These are phyloP conservation scores for Bonia amplexicaulis DNA, from an alignment of 176 grass and related monocot species.

Conservation along the genomic window DNA sequence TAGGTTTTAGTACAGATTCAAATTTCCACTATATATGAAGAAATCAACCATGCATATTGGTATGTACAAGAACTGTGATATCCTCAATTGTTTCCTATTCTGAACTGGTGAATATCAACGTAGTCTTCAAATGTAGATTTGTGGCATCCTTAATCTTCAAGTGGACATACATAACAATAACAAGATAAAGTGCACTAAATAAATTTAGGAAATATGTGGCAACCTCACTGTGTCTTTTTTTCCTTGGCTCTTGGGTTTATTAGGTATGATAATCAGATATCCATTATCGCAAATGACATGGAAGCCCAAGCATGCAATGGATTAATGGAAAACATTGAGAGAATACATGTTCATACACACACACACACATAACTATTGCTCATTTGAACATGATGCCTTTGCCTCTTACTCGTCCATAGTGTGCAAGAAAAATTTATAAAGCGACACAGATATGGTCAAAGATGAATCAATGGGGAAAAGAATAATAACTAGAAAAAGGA, in stretches of 20 bases:
- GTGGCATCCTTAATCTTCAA: not conserved
- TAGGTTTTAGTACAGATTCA: not conserved
- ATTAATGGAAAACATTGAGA: not conserved
- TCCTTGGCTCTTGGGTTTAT: not conserved
- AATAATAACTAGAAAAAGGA: not conserved
- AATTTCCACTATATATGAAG: slow-evolving; percentile 15
- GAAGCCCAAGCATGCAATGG: not conserved
- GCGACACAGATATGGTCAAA: not conserved
- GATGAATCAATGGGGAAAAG: not conserved
- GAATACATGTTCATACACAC: not conserved
- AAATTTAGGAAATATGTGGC: not conserved
- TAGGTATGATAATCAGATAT: not conserved
- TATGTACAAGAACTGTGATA: not conserved
- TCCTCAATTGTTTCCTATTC: not conserved
- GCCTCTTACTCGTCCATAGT: not conserved
- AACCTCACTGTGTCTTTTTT: not conserved
- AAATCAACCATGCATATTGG: not conserved
- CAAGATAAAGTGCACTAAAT: not conserved
- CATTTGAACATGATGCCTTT: not conserved
- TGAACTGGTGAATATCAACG: not conserved
- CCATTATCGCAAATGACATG: not conserved
- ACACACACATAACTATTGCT: not conserved
- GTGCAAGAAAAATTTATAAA: not conserved
- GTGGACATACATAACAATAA: not conserved
- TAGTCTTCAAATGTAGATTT: not conserved